phyloP scores from a whole-genome alignment of 148 eudicot species.

The Selenicereus undatus region DNA sequence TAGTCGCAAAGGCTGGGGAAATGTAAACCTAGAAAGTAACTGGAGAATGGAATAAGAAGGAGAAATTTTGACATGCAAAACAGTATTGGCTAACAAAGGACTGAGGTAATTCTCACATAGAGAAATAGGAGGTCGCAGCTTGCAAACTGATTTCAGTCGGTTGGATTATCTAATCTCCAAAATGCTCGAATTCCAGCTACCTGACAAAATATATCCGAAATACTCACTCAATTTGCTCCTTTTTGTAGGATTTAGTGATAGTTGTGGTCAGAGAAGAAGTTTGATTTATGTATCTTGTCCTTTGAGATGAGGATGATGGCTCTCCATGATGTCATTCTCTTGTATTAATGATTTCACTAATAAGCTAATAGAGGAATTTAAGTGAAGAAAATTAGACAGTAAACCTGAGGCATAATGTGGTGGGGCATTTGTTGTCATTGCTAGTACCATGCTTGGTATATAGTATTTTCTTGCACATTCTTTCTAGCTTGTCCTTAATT shows the following conservation, averaged over 20 bases:
- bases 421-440: neutral
- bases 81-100: neutral
- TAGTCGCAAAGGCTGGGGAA: neutral
- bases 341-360: neutral
- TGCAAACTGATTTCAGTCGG: neutral
- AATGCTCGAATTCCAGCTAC: no score
- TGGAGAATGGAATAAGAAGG: neutral
- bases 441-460: neutral
- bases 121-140: neutral
- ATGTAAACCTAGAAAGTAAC: neutral
- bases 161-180: neutral
- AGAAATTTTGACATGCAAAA: neutral
- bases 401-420: neutral
- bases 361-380: neutral
- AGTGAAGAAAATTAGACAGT: neutral
- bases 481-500: slow-evolving; percentile 22
- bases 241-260: neutral
- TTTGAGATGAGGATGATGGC: neutral
- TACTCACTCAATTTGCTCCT: neutral
- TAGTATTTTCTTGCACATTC: neutral
- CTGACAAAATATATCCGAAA: no score
- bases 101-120: neutral
- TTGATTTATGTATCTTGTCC: neutral
- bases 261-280: neutral
- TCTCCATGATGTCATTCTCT: no score